phyloP scores from a whole-genome alignment of 2,329 filamentous ascomycete species.

The Penicillium vulpinum region DNA sequence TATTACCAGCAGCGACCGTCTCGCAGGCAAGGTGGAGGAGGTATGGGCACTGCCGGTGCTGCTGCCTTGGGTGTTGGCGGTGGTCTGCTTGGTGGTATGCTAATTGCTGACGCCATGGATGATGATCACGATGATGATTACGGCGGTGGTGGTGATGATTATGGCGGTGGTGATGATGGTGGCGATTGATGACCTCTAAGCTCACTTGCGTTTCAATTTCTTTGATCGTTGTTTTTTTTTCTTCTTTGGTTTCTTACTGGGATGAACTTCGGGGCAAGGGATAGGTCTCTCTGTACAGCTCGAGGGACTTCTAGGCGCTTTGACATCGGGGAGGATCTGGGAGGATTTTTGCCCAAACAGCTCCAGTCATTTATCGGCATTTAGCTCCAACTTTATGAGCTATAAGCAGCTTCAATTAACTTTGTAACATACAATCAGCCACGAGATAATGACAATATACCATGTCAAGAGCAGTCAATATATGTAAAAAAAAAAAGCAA shows the following conservation, averaged over 20 bases:
- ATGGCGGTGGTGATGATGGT: conserved; percentile 35
- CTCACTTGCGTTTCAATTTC: background rate
- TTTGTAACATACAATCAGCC: conserved; percentile 7
- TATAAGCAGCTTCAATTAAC: conserved; percentile 1
- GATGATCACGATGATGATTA: conserved; percentile 34
- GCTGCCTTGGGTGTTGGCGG: conserved; percentile 77
- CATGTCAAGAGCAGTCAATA: background rate
- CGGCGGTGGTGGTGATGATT: conserved; percentile 30
- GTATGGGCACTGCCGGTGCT: conserved; percentile 70
- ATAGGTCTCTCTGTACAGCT: background rate
- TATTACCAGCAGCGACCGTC: conserved; percentile 46
- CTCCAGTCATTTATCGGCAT: conserved; percentile 5
- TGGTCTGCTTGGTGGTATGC: conserved; percentile 73
- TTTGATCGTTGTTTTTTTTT: conserved; percentile 1
- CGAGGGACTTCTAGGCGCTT: conserved; percentile 2
- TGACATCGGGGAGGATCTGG: background rate
- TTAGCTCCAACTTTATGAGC: conserved; percentile 6
- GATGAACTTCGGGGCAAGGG: background rate
- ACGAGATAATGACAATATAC: background rate
- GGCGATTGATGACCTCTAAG: conserved; percentile 28
- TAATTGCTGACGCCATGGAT: conserved; percentile 65
- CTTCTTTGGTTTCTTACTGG: background rate
- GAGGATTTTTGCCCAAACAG: background rate
- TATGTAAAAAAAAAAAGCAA: too few relatives aligned
- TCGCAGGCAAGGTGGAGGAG: conserved; percentile 47